Evolutionary conservation across 2,329 filamentous ascomycete species (phyloP), one percentile per base, ranked within the genome.

Genomic region (Monilinia laxa): DNA sequence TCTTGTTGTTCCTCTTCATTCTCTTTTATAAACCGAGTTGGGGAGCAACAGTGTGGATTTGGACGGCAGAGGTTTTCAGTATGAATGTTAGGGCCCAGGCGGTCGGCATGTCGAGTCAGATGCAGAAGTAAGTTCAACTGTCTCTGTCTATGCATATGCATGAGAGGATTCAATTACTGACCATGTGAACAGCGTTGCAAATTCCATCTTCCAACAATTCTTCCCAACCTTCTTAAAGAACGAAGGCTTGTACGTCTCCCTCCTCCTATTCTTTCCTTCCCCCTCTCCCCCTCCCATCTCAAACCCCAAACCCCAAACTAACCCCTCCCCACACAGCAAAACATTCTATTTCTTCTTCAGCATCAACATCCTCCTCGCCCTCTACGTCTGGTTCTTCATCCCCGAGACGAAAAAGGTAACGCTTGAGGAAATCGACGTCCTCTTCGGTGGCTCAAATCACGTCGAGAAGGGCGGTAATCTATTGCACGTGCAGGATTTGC

Each of bases 1-100:
- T 90, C 78, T 77, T 90, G 70, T 79, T 90, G 23, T 89, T 89
- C 80, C 76, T 89, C 10, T 89, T 88, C 70, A 85, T 86, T 40
- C 82, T 87, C 77, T 87, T 87, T 78, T 87, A 90, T 77, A 90
- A 90, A 75, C 87, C 87, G 4, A 87, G 85, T 0, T 90, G 87
- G 86, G 87, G 87, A 62, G 87, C 87, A 2, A 89, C 87, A 7
- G 85, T 87, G 20, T 90, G 87, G 87, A 90, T 90, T 74, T 90
- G 85, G 84, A 90, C 87, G 0, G 82, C 86, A 2, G 87, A 90
- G 71, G 80, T 90, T 68, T 90, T 90, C 79, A 85, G 82, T 62
- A 88, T 89, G 84, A 90, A 90, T 76, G 85, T 90, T 25, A 86
- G 87, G 65, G 86, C 87, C 2, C 87, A 90, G 75, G 87, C 87